Percentiles rank a stretch among this genome's conserved stretches.
Conservation (phyloP, 805 yeast genomes). For the Starmera amethionina region DNA sequence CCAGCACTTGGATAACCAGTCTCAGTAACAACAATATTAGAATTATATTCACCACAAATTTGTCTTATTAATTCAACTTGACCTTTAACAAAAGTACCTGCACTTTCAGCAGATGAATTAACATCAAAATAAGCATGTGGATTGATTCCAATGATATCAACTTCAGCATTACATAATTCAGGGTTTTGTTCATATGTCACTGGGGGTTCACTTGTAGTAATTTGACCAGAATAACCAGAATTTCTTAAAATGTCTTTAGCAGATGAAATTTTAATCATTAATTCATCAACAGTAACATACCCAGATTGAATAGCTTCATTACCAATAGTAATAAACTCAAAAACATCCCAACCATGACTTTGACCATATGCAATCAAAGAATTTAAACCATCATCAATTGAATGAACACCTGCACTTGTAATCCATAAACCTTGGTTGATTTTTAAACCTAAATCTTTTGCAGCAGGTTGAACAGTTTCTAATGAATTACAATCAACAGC, state of each 20-base stretch:
- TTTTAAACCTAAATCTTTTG: conserved; percentile 48
- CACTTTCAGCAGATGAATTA: conserved; percentile 45
- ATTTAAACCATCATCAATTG: conserved; percentile 51
- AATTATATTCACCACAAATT: conserved; percentile 39
- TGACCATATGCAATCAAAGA: conserved; percentile 43
- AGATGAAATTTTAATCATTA: conserved; percentile 51
- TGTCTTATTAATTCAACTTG: conserved; percentile 47
- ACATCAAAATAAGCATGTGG: conserved; percentile 79
- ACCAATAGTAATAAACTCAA: conserved; percentile 73
- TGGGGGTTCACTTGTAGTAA: conserved; percentile 91
- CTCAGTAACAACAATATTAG: conserved; percentile 59
- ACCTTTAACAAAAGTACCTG: conserved; percentile 62
- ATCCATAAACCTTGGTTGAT: conserved; percentile 90
- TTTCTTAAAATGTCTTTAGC: conserved; percentile 47
- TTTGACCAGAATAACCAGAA: conserved; percentile 70
- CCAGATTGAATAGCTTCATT: conserved; percentile 75
- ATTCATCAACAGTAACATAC: conserved; percentile 49
- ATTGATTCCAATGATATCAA: conserved; percentile 81
- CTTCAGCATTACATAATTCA: conserved; percentile 57
- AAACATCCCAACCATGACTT: conserved; percentile 58
- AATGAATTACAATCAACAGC: conserved; percentile 81
- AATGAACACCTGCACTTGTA: conserved; percentile 48
- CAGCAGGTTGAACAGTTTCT: conserved; percentile 52
- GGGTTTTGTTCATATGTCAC: conserved; percentile 55
- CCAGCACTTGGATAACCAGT: conserved; percentile 88